Evolutionary conservation across 257 asterid species (phyloP).

Genomic region (Eucommia ulmoides): DNA sequence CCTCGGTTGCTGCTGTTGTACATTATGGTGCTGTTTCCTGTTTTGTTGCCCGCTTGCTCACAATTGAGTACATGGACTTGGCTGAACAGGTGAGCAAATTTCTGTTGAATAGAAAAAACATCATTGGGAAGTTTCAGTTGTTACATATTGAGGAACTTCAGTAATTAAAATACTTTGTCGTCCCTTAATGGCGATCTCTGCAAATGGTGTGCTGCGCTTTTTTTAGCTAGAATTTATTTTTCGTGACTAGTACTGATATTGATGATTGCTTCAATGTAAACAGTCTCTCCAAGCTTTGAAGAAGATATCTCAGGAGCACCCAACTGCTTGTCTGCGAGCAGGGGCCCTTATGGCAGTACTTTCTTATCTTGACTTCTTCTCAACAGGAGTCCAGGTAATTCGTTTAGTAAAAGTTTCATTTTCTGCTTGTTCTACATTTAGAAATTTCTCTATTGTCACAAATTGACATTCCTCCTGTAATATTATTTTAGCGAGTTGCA

Average conservation of each 20-base stretch:
- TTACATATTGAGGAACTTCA: too few species aligned
- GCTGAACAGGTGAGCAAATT: constrained; percentile 84
- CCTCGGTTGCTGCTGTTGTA: constrained; percentile 94
- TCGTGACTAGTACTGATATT: background rate
- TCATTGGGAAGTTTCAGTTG: too few species aligned
- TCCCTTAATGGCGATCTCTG: too few species aligned
- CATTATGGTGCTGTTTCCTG: constrained; percentile 96
- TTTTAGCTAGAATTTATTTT: background rate
- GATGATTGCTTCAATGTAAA: constrained; percentile 9
- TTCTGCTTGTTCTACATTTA: constrained; percentile 2
- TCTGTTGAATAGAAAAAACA: too few species aligned
- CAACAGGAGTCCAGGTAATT: constrained; percentile 95
- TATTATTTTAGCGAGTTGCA: constrained; percentile 71
- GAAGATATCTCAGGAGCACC: constrained; percentile 96
- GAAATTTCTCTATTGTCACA: background rate
- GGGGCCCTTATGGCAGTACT: constrained; percentile 99
- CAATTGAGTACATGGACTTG: constrained; percentile 97
- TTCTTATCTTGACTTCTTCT: constrained; percentile 95
- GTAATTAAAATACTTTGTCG: too few species aligned
- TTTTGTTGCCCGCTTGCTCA: constrained; percentile 85
- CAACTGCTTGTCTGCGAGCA: constrained; percentile 97
- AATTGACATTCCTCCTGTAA: background rate
- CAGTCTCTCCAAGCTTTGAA: constrained; percentile 98
- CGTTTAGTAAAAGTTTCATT: constrained; percentile 6
- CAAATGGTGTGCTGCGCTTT: background rate